Evolutionary conservation across 2,329 filamentous ascomycete genomes (phyloP), one percentile per base, ranked within the genome.

Genomic region (Fusarium cyanostomum): DNA sequence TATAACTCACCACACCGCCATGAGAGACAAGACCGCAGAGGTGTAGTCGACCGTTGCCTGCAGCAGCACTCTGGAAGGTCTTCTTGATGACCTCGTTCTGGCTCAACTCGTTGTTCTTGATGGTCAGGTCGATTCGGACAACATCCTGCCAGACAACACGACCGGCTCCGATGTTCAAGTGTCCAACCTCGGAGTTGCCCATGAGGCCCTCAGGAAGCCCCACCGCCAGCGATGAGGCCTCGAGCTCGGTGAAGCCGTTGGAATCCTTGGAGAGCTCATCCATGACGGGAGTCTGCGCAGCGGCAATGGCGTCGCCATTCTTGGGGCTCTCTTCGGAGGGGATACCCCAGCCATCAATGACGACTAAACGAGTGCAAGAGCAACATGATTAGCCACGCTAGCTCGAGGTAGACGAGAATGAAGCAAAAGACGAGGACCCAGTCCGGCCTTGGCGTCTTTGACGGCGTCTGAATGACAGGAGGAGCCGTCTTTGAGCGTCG

Each of bases 341-440:
- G 73, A 98, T 87, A 75, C 95, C 95, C 95, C 95, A 99, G 75
- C 95, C 95, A 82, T 99, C 95, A 84, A 99, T 99, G 81, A 98
- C 95, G 86, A 99, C 91, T 93, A 74, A 75, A 76, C 46, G 77
- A 78, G 67, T 80, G 80, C 69, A 83, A 74, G 46, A 86, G 74
- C 74, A 85, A 75, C 71, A 84, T 77, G 59, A 85, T 86, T 84
- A 87, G 84, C 84, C 83, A 87, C 57, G 79, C 80, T 56, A 86
- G 71, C 74, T 87, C 83, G 55, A 87, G 73, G 69, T 86, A 86
- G 56, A 86, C 70, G 64, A 87, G 77, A 62, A 83, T 74, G 69
- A 84, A 85, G 72, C 81, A 82, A 51, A 78, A 72, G 49, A 79
- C 76, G 49, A 86, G 77, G 52, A 84, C 68, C 60, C 75, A 77